Percentiles rank a stretch among this genome's conserved stretches.
Evolutionary conservation across 164 flowering plant genomes (phyloP).

Genomic region (Piper betle): DNA sequence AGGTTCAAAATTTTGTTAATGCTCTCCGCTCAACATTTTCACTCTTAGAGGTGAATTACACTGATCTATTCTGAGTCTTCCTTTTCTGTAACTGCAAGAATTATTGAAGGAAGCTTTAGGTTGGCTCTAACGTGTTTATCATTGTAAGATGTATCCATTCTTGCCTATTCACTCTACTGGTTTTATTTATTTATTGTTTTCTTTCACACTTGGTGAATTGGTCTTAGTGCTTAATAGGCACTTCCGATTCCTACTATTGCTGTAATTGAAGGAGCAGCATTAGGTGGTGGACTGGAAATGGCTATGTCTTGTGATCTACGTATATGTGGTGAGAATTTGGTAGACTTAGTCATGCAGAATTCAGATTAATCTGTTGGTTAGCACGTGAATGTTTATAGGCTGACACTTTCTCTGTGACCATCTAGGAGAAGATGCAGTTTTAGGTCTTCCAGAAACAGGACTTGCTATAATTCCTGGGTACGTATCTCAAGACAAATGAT

Average conservation of each 20-base stretch:
- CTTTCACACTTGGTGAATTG: background rate
- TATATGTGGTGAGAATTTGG: conserved; percentile 53
- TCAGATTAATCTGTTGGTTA: background rate
- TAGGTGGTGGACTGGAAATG: conserved; percentile 96
- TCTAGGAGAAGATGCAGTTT: conserved; percentile 72
- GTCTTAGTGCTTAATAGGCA: conserved; percentile 24
- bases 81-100: background rate
- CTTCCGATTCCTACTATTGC: conserved; percentile 79
- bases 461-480: conserved; percentile 99
- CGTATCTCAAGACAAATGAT: conserved; percentile 2
- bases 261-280: conserved; percentile 89
- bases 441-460: conserved; percentile 88
- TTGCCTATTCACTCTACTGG: background rate
- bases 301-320: conserved; percentile 91
- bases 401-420: conserved; percentile 7
- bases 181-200: background rate
- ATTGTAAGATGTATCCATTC: background rate
- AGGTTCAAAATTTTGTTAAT: conserved; percentile 55
- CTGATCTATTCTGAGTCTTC: background rate
- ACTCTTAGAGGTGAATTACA: conserved; percentile 45
- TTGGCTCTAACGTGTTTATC: background rate
- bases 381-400: background rate
- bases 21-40: conserved; percentile 68
- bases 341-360: conserved; percentile 1
- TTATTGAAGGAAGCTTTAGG: background rate